A percentile compares a stretch with the other conserved stretches of the same genome.
These are phyloP conservation scores for Balansia obtecta DNA, from an alignment of 2,329 filamentous ascomycete genomes.

Conservation along the genomic window DNA sequence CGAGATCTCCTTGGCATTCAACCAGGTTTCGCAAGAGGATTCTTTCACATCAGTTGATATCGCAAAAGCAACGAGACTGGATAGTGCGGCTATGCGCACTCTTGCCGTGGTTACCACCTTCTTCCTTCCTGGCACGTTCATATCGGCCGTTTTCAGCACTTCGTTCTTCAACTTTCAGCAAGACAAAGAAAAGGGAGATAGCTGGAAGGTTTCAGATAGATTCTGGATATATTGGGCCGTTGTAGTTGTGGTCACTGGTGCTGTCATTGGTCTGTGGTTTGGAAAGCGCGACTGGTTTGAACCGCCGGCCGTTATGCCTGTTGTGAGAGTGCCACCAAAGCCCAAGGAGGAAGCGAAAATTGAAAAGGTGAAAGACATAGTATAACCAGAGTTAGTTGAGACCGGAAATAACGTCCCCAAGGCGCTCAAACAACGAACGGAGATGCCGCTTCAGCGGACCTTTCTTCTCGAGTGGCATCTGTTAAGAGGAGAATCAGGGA, in stretches of 20 bases:
- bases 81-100: slow-evolving; percentile 39
- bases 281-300: background rate
- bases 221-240: slow-evolving; percentile 26
- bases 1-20: slow-evolving; percentile 41
- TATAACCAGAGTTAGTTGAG: no score
- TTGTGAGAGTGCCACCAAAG: background rate
- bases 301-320: background rate
- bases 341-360: background rate
- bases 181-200: slow-evolving; percentile 8
- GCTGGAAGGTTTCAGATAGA: slow-evolving; percentile 17
- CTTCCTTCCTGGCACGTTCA: slow-evolving; percentile 39
- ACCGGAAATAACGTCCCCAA: no score
- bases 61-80: slow-evolving; percentile 25
- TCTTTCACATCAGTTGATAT: slow-evolving; percentile 25
- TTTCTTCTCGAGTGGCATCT: background rate
- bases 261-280: background rate
- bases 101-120: slow-evolving; percentile 34
- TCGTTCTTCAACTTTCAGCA: slow-evolving; percentile 26
- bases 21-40: slow-evolving; percentile 30
- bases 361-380: background rate
- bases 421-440: no score
- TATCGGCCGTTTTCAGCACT: slow-evolving; percentile 34
- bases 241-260: slow-evolving; percentile 17
- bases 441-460: no score
- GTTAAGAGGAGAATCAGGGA: background rate